Percentiles rank a stretch among this genome's conserved stretches.
These are phyloP conservation scores for Grosmannia penicillata DNA, from an alignment of 2,329 filamentous ascomycete genomes.

Conservation along the genomic window DNA sequence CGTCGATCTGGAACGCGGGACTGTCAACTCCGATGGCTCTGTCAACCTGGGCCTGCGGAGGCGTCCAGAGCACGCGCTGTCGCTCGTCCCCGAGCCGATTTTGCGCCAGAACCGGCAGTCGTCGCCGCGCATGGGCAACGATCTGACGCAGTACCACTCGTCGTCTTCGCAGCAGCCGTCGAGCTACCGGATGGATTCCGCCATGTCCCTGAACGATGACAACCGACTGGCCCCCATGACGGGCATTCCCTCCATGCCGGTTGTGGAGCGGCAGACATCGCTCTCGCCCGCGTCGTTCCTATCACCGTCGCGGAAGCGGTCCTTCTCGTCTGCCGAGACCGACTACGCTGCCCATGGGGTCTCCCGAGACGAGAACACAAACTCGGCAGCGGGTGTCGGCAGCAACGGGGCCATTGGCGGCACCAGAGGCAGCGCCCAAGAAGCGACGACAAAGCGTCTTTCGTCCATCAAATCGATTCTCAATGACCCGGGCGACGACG, in stretches of 20 bases:
- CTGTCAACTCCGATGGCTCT: constrained; percentile 47
- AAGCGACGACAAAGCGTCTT: constrained; percentile 44
- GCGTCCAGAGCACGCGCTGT: constrained; percentile 27
- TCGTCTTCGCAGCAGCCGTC: constrained; percentile 15
- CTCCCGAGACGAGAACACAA: not conserved
- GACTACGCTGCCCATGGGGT: constrained; percentile 17
- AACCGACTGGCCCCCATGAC: constrained; percentile 43
- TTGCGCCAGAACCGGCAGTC: constrained; percentile 26
- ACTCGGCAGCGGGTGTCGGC: not conserved
- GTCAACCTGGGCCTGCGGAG: constrained; percentile 45
- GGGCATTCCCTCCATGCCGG: constrained; percentile 21
- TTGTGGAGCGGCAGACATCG: constrained; percentile 38
- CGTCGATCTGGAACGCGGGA: constrained; percentile 32
- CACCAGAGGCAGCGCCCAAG: constrained; percentile 23
- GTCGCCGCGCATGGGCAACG: constrained; percentile 25
- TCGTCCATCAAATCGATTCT: constrained; percentile 66
- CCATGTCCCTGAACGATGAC: constrained; percentile 34
- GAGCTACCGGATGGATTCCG: constrained; percentile 22
- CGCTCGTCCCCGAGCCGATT: constrained; percentile 31
- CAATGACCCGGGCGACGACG: constrained; percentile 35
- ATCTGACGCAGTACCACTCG: constrained; percentile 38
- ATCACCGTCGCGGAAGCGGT: constrained; percentile 48
- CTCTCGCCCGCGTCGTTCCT: constrained; percentile 46
- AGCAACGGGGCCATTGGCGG: not conserved
- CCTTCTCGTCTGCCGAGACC: constrained; percentile 46